Percentiles rank a stretch among this genome's conserved stretches.
Conservation (phyloP, 2,329 filamentous ascomycete genomes). For the Cryphonectria radicalis region DNA sequence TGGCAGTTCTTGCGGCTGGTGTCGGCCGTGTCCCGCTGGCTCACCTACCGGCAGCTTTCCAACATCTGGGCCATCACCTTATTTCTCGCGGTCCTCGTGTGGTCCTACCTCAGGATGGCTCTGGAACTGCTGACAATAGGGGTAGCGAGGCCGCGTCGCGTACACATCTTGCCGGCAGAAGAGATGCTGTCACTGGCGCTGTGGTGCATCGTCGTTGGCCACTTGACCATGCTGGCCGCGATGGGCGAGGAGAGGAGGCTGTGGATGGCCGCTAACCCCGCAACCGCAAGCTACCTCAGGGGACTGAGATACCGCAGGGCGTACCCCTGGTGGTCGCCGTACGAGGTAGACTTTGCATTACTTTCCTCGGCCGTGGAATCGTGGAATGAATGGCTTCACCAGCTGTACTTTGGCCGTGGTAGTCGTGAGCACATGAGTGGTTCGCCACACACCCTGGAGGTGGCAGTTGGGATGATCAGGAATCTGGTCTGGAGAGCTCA, state of each 20-base stretch:
- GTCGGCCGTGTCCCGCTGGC: background rate
- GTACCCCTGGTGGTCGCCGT: conserved; percentile 33
- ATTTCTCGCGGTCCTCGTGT: background rate
- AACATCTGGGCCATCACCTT: background rate
- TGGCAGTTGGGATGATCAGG: background rate
- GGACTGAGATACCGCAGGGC: conserved; percentile 27
- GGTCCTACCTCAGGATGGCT: background rate
- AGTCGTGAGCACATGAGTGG: background rate
- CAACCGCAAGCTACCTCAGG: conserved; percentile 31
- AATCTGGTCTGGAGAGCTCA: background rate
- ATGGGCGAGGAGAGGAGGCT: conserved; percentile 33
- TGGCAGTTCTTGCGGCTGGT: conserved; percentile 7
- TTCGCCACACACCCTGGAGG: too few species aligned
- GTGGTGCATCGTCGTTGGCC: conserved; percentile 17
- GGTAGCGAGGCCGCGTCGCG: background rate
- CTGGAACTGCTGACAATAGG: background rate
- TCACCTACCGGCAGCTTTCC: background rate
- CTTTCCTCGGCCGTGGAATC: conserved; percentile 24
- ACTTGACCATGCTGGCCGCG: conserved; percentile 29
- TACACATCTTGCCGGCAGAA: conserved; percentile 3
- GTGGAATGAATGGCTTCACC: conserved; percentile 22
- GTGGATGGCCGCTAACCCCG: conserved; percentile 34
- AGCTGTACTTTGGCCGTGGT: background rate
- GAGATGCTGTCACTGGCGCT: conserved; percentile 9
- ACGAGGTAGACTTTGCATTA: conserved; percentile 32